Evolutionary conservation across 176 grass and related monocot genomes (phyloP).

Genomic region (Zoysia pacifica): DNA sequence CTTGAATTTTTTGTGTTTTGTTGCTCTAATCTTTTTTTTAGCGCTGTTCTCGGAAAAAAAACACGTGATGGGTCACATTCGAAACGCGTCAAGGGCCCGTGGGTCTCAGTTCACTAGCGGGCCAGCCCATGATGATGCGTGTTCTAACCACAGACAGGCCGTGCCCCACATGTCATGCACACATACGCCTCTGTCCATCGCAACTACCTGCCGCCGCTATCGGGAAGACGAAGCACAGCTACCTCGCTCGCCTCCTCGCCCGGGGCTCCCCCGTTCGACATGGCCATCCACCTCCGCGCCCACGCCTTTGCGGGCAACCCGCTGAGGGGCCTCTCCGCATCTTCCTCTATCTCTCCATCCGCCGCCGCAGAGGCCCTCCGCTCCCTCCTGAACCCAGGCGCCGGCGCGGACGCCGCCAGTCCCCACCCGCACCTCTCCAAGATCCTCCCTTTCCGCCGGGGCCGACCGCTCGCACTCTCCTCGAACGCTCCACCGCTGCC

Average conservation of each 20-base stretch:
- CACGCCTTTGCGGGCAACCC: constrained; percentile 92
- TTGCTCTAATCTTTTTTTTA: neutral
- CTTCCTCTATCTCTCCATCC: too few relatives aligned
- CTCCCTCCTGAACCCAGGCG: constrained; percentile 43
- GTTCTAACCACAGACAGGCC: too few relatives aligned
- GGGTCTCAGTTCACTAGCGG: neutral
- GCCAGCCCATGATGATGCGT: neutral
- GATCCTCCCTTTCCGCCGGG: constrained; percentile 76
- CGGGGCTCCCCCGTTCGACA: neutral
- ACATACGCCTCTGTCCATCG: neutral
- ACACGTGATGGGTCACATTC: neutral
- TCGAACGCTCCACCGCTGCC: constrained; percentile 4
- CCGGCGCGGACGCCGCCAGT: constrained; percentile 5
- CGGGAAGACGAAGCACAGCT: neutral
- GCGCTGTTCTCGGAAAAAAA: neutral
- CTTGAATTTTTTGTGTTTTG: neutral
- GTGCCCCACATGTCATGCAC: constrained; percentile 12
- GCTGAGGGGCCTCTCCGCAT: constrained; percentile 41
- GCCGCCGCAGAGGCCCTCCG: constrained; percentile 40
- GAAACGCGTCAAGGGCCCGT: neutral
- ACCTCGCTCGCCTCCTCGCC: neutral
- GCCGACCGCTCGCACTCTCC: constrained; percentile 66
- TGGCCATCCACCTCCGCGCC: constrained; percentile 46
- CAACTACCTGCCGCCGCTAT: neutral
- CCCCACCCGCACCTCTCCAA: constrained; percentile 29